Evolutionary conservation across 1,284 basidiomycete species (phyloP).

Genomic region (Laetiporus sulphureus): DNA sequence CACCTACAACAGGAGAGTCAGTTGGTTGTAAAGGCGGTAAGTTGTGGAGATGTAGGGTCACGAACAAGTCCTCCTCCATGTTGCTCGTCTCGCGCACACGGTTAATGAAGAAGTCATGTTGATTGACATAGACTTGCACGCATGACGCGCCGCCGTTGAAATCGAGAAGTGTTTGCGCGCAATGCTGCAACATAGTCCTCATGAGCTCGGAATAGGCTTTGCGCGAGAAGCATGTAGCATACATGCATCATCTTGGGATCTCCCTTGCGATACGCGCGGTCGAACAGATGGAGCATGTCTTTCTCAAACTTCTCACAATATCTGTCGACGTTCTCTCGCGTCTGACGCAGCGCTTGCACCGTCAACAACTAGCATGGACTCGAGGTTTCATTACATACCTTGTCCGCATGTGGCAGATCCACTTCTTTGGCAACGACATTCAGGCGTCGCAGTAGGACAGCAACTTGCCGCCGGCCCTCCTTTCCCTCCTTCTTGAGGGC

Average conservation of each 20-base stretch:
- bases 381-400: constrained; percentile 38
- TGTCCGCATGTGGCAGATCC: constrained; percentile 76
- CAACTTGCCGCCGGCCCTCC: constrained; percentile 84
- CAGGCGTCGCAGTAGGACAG: constrained; percentile 84
- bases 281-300: constrained; percentile 95
- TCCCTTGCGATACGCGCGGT: constrained; percentile 90
- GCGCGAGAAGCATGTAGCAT: constrained; percentile 27
- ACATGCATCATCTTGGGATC: constrained; percentile 99
- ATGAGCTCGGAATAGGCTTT: neutral
- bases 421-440: constrained; percentile 90
- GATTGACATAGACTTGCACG: constrained; percentile 98
- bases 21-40: constrained; percentile 10
- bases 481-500: constrained; percentile 80
- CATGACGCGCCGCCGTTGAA: constrained; percentile 98
- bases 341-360: constrained; percentile 34
- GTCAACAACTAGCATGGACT: neutral
- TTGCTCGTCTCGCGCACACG: constrained; percentile 60
- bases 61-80: constrained; percentile 60
- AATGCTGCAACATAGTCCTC: constrained; percentile 57
- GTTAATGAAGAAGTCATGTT: constrained; percentile 99
- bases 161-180: constrained; percentile 92
- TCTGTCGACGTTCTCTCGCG: constrained; percentile 83
- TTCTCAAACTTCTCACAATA: constrained; percentile 99
- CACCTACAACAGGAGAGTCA: constrained; percentile 47
- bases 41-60: constrained; percentile 10